A percentile compares a stretch with the other conserved stretches of the same genome.
Evolutionary conservation across 257 asterid species (phyloP).

Genomic region (Echium plantagineum): DNA sequence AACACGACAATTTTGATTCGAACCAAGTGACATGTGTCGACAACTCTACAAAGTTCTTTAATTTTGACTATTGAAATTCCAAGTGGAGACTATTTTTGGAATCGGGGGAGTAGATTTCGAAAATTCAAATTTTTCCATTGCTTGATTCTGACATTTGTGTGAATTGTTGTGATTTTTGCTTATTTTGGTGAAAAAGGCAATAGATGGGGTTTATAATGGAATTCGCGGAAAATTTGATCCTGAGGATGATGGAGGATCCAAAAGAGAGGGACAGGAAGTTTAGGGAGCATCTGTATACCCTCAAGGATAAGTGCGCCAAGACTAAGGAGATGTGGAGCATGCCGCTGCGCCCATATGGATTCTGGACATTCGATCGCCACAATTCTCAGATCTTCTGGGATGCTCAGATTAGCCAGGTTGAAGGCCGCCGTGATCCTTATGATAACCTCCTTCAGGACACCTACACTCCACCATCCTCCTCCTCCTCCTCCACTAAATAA

Average conservation of each 20-base stretch:
- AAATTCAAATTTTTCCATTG: neutral
- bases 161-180: neutral
- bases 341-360: constrained; percentile 78
- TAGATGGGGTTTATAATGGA: constrained; percentile 83
- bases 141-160: neutral
- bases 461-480: constrained; percentile 11
- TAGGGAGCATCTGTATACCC: constrained; percentile 49
- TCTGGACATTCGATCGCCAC: constrained; percentile 81
- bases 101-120: neutral
- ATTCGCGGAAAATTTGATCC: constrained; percentile 66
- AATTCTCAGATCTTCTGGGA: constrained; percentile 65
- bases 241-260: constrained; percentile 81
- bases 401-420: constrained; percentile 71
- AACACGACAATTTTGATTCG: no score
- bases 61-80: no score
- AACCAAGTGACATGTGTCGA: no score
- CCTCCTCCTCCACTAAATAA: constrained; percentile 23
- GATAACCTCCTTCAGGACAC: constrained; percentile 48
- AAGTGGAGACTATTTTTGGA: no score
- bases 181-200: neutral
- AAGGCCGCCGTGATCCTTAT: constrained; percentile 80
- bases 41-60: no score
- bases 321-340: constrained; percentile 59
- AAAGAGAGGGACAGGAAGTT: constrained; percentile 56
- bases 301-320: constrained; percentile 38